Evolutionary conservation across 2,329 filamentous ascomycete genomes (phyloP), one percentile per base, ranked within the genome.

Genomic region (Nothomitra cinnamomea): DNA sequence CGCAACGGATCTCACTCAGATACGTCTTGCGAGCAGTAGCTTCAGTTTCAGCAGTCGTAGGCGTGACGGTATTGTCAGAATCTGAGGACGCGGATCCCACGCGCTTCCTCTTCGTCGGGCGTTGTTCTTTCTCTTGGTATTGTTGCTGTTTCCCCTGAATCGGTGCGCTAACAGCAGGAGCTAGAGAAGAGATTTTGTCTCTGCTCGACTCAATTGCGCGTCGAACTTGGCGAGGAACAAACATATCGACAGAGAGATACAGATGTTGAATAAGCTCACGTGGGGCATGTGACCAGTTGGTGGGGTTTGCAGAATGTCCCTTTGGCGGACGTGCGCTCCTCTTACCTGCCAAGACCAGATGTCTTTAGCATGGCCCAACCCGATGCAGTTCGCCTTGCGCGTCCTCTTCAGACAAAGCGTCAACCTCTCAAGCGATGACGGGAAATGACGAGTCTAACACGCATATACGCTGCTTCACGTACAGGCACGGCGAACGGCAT

Each of bases 161-260:
- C n/a, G 45, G 24, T 22, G n/a, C 15, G 8, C 2, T 8, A 17
- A 49, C 24, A 17, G 17, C 12, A 22, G 6, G n/a, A n/a, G 21
- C 21, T 28, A 13, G 43, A 28, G 5, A 25, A 48, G 1, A 28
- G 6, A 15, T 28, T 15, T 48, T 48, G 7, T 2, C 10, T 17
- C 10, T 49, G 19, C 10, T 35, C 8, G 45, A 32, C 45, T 24
- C n/a, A n/a, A 5, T 4, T 28, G 8, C 6, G 45, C 15, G 45
- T 49, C 32, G 24, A 49, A 49, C 3, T 28, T 49, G 45, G 24
- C 45, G 45, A 24, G 45, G 45, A 49, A 49, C 15, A 28, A 49
- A 35, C 45, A 49, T 49, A 19, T 35, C 25, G n/a, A n/a, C n/a
- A 17, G 17, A 17, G 10, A 32, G 32, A 17, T n/a, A 15, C 10